Percentiles rank a stretch among this genome's conserved stretches.
These are phyloP conservation scores for Ogataea henricii DNA, from an alignment of 805 yeast species.

Conservation along the genomic window DNA sequence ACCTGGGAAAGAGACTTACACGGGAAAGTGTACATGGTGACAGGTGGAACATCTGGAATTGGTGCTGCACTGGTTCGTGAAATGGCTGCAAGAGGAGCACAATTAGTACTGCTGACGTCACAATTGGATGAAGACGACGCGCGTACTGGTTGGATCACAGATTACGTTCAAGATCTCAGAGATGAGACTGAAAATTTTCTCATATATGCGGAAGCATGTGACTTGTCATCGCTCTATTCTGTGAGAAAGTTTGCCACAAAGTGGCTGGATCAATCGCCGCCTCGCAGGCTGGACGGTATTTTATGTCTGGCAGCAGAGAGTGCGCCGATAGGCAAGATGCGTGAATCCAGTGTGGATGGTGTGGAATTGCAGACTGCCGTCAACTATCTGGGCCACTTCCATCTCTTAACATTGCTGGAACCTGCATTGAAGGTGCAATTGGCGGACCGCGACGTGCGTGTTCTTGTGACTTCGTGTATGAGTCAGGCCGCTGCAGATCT, in stretches of 20 bases:
- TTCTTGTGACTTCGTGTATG: constrained; percentile 76
- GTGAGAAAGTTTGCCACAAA: constrained; percentile 88
- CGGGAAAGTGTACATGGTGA: constrained; percentile 78
- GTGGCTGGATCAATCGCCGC: constrained; percentile 91
- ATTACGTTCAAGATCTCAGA: constrained; percentile 77
- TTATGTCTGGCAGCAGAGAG: constrained; percentile 85
- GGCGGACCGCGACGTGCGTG: constrained; percentile 90
- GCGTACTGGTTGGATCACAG: constrained; percentile 61
- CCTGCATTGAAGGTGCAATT: constrained; percentile 90
- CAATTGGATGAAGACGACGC: constrained; percentile 51
- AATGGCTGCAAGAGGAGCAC: constrained; percentile 83
- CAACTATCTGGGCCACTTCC: constrained; percentile 81
- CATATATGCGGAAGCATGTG: constrained; percentile 90
- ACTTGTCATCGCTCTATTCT: constrained; percentile 69
- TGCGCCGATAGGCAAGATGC: constrained; percentile 65
- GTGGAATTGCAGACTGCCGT: constrained; percentile 82
- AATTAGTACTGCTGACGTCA: constrained; percentile 70
- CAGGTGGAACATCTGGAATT: constrained; percentile 94
- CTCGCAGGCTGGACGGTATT: constrained; percentile 88
- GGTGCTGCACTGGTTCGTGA: constrained; percentile 79
- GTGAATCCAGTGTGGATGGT: constrained; percentile 77
- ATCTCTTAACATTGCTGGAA: constrained; percentile 73
- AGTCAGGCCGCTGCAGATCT: constrained; percentile 73
- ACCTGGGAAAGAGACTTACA: constrained; percentile 93
- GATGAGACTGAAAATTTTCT: constrained; percentile 66